A percentile compares a stretch with the other conserved stretches of the same genome.
phyloP scores from a whole-genome alignment of 495 filamentous ascomycete genomes.

The Penicillium parvum region DNA sequence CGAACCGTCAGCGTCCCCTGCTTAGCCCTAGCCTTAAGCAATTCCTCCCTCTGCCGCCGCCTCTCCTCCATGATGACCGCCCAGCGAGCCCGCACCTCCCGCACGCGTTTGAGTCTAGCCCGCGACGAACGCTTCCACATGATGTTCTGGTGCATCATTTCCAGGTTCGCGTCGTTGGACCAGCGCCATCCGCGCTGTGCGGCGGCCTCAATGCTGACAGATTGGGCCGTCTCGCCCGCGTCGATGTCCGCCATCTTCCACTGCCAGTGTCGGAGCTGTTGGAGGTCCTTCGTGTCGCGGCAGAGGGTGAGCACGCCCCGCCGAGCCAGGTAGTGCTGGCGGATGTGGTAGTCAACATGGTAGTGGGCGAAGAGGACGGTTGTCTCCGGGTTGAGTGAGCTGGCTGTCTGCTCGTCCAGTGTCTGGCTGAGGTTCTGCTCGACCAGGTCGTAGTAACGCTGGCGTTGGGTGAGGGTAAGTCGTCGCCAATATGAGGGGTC shows the following conservation, averaged over 20 bases:
- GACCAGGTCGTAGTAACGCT: constrained; percentile 18
- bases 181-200: constrained; percentile 11
- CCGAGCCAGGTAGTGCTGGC: constrained; percentile 27
- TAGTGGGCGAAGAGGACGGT: constrained; percentile 28
- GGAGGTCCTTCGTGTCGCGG: constrained; percentile 25
- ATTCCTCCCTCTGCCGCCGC: constrained; percentile 15
- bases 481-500: constrained; percentile 15
- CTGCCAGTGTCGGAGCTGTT: constrained; percentile 25
- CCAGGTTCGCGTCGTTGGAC: constrained; percentile 16
- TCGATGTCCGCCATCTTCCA: constrained; percentile 17
- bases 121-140: constrained; percentile 23
- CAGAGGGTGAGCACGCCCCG: constrained; percentile 25
- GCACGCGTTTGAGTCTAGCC: constrained; percentile 11
- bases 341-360: constrained; percentile 33
- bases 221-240: neutral
- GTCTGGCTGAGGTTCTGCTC: constrained; percentile 6
- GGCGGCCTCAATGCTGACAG: neutral
- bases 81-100: constrained; percentile 20
- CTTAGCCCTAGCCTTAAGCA: constrained; percentile 9
- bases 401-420: constrained; percentile 1
- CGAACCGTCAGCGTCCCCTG: constrained; percentile 15
- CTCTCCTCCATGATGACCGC: constrained; percentile 26
- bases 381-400: constrained; percentile 3
- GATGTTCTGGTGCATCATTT: constrained; percentile 19
- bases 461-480: constrained; percentile 17